phyloP scores from a whole-genome alignment of 2,329 filamentous ascomycete species.

The Penicillium sp. region DNA sequence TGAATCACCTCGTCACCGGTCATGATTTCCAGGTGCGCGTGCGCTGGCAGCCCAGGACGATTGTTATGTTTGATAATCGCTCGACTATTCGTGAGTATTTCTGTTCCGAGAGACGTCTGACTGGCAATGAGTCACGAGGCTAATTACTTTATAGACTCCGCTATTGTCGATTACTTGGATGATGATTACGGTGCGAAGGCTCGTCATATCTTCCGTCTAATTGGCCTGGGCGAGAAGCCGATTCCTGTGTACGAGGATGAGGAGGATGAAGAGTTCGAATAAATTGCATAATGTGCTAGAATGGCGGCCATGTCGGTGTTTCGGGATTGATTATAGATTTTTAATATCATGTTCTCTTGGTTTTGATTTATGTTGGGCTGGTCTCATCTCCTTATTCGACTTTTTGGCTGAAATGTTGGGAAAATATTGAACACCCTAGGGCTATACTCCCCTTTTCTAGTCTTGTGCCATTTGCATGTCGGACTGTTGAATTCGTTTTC shows the following conservation, averaged over 20 bases:
- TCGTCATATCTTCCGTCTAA: conserved; percentile 52
- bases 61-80: conserved; percentile 54
- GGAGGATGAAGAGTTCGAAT: conserved; percentile 16
- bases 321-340: conserved; percentile 7
- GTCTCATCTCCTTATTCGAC: neutral
- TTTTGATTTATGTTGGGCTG: neutral
- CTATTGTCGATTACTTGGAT: conserved; percentile 51
- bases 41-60: conserved; percentile 50
- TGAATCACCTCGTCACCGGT: conserved; percentile 48
- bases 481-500: conserved; percentile 11
- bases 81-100: conserved; percentile 45
- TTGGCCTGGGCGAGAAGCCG: conserved; percentile 51
- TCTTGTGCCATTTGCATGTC: neutral
- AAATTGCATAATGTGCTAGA: conserved; percentile 22
- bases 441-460: neutral
- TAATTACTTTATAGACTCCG: conserved; percentile 43
- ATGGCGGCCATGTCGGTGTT: conserved; percentile 16
- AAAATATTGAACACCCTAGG: neutral
- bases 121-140: neutral
- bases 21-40: conserved; percentile 52
- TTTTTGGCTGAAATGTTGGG: neutral
- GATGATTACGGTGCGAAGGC: conserved; percentile 49
- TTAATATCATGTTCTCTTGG: neutral
- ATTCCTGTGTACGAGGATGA: conserved; percentile 45
- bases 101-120: neutral